These are phyloP conservation scores for Fusarium tuaranense DNA, from an alignment of 2,329 filamentous ascomycete species.

Conservation along the genomic window DNA sequence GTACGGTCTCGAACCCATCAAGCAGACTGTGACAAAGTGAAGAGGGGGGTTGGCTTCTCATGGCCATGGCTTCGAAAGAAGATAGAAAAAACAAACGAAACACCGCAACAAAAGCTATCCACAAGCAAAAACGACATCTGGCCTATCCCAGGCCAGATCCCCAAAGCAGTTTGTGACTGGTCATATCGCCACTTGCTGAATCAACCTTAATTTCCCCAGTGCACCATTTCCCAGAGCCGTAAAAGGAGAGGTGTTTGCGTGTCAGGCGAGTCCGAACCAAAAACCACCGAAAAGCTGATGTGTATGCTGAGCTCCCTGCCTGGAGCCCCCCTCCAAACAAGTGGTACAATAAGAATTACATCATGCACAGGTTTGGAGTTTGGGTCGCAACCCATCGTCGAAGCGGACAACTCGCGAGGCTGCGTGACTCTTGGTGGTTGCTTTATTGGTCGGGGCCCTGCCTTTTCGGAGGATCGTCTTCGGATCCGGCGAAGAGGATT, in stretches of 20 bases:
- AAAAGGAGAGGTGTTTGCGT: conserved; percentile 38
- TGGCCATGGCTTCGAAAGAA: conserved; percentile 43
- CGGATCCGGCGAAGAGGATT: conserved; percentile 53
- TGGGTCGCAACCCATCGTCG: conserved; percentile 53
- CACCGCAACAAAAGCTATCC: conserved; percentile 41
- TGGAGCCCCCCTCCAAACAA: conserved; percentile 35
- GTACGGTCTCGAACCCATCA: conserved; percentile 40
- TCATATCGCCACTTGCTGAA: conserved; percentile 48
- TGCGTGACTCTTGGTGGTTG: conserved; percentile 51
- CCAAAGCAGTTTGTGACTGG: conserved; percentile 47
- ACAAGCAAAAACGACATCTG: conserved; percentile 46
- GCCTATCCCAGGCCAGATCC: conserved; percentile 42
- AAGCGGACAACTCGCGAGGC: conserved; percentile 57
- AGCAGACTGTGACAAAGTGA: conserved; percentile 34
- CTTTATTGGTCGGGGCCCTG: conserved; percentile 50
- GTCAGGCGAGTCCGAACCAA: conserved; percentile 43
- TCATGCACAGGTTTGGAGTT: conserved; percentile 55
- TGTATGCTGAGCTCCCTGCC: conserved; percentile 24
- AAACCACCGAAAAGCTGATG: conserved; percentile 39
- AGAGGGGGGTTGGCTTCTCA: conserved; percentile 36
- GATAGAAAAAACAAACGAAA: conserved; percentile 28
- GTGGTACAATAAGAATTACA: conserved; percentile 38
- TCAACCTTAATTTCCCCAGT: conserved; percentile 47
- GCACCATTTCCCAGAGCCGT: conserved; percentile 42
- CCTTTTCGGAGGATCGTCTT: conserved; percentile 60